Conservation (phyloP, 768 basidiomycete genomes). For the Imleria badia region DNA sequence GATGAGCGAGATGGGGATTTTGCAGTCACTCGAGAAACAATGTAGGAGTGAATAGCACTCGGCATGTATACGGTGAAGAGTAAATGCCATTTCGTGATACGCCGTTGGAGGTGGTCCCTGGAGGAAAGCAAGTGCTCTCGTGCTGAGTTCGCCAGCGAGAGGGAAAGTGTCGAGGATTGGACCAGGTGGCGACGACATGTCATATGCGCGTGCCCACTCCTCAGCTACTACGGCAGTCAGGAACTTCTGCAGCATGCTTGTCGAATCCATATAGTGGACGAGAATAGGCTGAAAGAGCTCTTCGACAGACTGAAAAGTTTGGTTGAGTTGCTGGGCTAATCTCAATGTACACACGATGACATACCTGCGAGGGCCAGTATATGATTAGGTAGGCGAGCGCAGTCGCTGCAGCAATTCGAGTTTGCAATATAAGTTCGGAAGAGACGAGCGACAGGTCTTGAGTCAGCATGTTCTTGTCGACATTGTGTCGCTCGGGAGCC, state of each 20-base stretch:
- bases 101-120: slow-evolving; percentile 73
- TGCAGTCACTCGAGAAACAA: slow-evolving; percentile 83
- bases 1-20: slow-evolving; percentile 75
- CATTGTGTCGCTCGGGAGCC: slow-evolving; percentile 74
- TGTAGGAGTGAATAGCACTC: slow-evolving; percentile 82
- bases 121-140: slow-evolving; percentile 68
- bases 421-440: slow-evolving; percentile 72
- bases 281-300: slow-evolving; percentile 76
- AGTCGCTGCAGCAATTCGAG: slow-evolving; percentile 73
- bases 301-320: slow-evolving; percentile 44
- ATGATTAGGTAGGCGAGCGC: slow-evolving; percentile 72
- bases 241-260: slow-evolving; percentile 90
- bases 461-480: slow-evolving; percentile 92
- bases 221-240: slow-evolving; percentile 83
- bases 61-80: slow-evolving; percentile 72
- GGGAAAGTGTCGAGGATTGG: slow-evolving; percentile 55
- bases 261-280: slow-evolving; percentile 76
- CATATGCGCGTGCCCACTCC: slow-evolving; percentile 81
- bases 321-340: neutral
- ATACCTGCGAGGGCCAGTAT: slow-evolving; percentile 64
- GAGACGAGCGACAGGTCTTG: slow-evolving; percentile 87
- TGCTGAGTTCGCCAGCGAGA: slow-evolving; percentile 65
- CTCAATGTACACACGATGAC: neutral
- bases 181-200: slow-evolving; percentile 30
- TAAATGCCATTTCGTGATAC: slow-evolving; percentile 89